These are phyloP conservation scores for Tolypocladium album DNA, from an alignment of 2,329 filamentous ascomycete species.

Conservation along the genomic window DNA sequence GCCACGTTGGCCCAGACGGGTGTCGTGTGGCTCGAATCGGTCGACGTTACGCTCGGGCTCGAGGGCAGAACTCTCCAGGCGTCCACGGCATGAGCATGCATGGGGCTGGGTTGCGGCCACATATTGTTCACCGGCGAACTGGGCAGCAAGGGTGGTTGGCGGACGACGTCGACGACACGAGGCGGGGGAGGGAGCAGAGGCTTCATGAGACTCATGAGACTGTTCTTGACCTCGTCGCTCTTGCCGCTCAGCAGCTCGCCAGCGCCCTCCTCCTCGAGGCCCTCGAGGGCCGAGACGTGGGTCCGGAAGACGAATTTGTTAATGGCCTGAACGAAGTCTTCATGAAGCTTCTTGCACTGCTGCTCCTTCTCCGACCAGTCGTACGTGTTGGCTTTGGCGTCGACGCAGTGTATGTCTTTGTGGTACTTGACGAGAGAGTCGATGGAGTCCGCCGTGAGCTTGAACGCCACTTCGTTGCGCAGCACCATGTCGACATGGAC, in stretches of 20 bases:
- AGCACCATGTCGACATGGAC: constrained; percentile 99
- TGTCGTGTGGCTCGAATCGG: constrained; percentile 52
- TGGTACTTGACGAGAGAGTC: constrained; percentile 90
- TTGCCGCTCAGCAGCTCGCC: constrained; percentile 87
- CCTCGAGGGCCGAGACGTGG: constrained; percentile 79
- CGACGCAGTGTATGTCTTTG: constrained; percentile 87
- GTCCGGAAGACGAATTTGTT: constrained; percentile 97
- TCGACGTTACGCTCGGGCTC: constrained; percentile 66
- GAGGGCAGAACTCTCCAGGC: constrained; percentile 87
- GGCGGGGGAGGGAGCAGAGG: constrained; percentile 79
- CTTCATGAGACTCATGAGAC: constrained; percentile 76
- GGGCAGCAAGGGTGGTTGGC: constrained; percentile 74
- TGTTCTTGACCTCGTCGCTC: constrained; percentile 86
- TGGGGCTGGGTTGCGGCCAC: constrained; percentile 65
- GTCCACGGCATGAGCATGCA: constrained; percentile 64
- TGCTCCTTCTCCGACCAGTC: constrained; percentile 95
- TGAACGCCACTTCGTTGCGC: constrained; percentile 95
- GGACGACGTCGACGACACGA: constrained; percentile 79
- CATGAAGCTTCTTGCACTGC: constrained; percentile 93
- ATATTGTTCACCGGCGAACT: constrained; percentile 69
- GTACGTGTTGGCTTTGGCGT: constrained; percentile 81
- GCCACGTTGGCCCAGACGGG: constrained; percentile 72
- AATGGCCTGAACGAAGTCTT: constrained; percentile 90
- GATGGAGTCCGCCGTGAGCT: constrained; percentile 91
- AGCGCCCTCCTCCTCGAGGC: constrained; percentile 89